Conservation (phyloP, 352 stramenopile species). For the Pythium graminicola region DNA sequence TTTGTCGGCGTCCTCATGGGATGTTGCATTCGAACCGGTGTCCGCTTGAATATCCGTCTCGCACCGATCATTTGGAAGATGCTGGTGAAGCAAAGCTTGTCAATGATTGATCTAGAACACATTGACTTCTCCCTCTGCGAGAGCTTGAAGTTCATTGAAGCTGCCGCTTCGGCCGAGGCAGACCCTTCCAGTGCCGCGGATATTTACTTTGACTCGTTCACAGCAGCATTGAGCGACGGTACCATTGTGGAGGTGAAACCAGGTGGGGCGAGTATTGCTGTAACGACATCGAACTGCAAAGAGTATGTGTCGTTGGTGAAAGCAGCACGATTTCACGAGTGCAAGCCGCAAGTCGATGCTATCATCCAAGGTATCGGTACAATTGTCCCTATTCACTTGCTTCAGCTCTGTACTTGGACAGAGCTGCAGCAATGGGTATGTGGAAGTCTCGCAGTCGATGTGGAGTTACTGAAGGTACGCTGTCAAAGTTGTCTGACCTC, state of each 20-base stretch:
- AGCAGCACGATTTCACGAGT: constrained; percentile 57
- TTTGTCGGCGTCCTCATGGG: constrained; percentile 75
- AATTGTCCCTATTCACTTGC: constrained; percentile 58
- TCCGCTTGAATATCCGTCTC: constrained; percentile 62
- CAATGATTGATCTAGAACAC: constrained; percentile 49
- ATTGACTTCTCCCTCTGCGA: constrained; percentile 40
- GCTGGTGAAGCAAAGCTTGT: constrained; percentile 64
- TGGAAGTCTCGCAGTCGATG: constrained; percentile 66
- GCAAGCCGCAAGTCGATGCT: constrained; percentile 65
- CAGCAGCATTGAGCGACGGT: constrained; percentile 62
- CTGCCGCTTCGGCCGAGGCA: constrained; percentile 4
- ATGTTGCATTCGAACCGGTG: constrained; percentile 69
- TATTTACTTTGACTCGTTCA: constrained; percentile 62
- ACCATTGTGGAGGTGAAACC: constrained; percentile 54
- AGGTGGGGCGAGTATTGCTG: constrained; percentile 32
- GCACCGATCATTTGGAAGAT: constrained; percentile 77
- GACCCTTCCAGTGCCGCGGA: constrained; percentile 21
- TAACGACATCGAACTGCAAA: constrained; percentile 66
- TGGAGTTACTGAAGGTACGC: constrained; percentile 63
- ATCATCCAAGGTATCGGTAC: constrained; percentile 62
- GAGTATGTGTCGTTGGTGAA: constrained; percentile 67
- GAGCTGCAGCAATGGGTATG: constrained; percentile 79
- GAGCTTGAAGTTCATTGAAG: constrained; percentile 28
- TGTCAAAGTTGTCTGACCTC: too few species aligned
- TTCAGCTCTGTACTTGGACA: constrained; percentile 71